phyloP scores from a whole-genome alignment of 495 filamentous ascomycete genomes.

The Penicillium manginii region DNA sequence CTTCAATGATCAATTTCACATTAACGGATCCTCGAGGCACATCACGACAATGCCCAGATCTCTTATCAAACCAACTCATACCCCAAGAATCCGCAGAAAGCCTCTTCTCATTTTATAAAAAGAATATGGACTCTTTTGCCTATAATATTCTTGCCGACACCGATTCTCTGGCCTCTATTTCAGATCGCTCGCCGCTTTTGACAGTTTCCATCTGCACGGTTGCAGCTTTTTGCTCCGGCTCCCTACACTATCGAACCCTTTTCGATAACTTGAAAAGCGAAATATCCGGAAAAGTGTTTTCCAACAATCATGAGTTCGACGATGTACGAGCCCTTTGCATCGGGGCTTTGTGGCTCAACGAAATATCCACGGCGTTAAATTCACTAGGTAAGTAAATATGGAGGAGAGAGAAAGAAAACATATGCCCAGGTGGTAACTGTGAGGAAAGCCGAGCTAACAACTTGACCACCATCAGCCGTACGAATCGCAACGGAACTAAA shows the following conservation, averaged over 20 bases:
- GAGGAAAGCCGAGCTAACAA: neutral
- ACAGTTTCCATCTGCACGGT: constrained; percentile 13
- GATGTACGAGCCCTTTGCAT: constrained; percentile 19
- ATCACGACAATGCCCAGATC: constrained; percentile 2
- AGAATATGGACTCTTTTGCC: neutral
- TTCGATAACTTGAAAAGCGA: constrained; percentile 8
- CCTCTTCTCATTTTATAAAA: constrained; percentile 3
- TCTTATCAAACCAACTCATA: neutral
- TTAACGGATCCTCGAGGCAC: neutral
- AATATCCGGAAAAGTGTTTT: constrained; percentile 5
- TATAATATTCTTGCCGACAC: constrained; percentile 4
- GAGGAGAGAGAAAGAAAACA: neutral
- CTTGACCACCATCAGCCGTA: constrained; percentile 2
- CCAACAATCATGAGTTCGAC: constrained; percentile 10
- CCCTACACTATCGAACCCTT: neutral
- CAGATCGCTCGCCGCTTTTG: constrained; percentile 8
- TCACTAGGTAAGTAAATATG: constrained; percentile 1
- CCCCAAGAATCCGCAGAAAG: neutral
- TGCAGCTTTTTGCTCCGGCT: constrained; percentile 10
- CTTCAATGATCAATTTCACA: constrained; percentile 11
- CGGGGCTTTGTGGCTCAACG: constrained; percentile 19
- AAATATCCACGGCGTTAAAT: constrained; percentile 12
- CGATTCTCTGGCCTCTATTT: neutral
- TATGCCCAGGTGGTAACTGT: no score
- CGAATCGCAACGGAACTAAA: constrained; percentile 21